phyloP scores from a whole-genome alignment of 768 basidiomycete species.

The Suillus hirtellus region DNA sequence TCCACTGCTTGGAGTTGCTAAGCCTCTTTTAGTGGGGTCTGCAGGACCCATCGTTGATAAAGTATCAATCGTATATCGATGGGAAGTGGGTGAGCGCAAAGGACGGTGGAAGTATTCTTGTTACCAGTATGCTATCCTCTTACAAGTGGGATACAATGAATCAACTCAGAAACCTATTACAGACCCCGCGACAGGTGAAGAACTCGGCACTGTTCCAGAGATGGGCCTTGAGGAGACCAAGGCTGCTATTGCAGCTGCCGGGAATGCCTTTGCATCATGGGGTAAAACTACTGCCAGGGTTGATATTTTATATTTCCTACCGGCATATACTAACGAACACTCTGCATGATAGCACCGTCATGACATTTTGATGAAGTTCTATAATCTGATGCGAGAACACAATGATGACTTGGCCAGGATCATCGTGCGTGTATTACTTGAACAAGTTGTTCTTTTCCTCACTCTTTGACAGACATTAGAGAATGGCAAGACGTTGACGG shows the following conservation, averaged over 20 bases:
- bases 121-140: constrained; percentile 61
- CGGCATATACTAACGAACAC: neutral
- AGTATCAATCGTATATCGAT: constrained; percentile 74
- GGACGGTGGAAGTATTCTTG: constrained; percentile 67
- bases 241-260: constrained; percentile 81
- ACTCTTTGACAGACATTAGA: constrained; percentile 65
- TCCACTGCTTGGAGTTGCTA: constrained; percentile 1
- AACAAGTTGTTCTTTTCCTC: constrained; percentile 11
- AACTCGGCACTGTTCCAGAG: constrained; percentile 85
- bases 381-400: constrained; percentile 76
- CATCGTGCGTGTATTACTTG: constrained; percentile 54
- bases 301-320: constrained; percentile 11
- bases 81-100: constrained; percentile 88
- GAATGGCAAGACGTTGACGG: constrained; percentile 89
- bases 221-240: constrained; percentile 85
- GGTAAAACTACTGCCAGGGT: constrained; percentile 87
- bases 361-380: constrained; percentile 80
- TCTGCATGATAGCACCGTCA: constrained; percentile 61
- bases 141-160: neutral
- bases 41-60: constrained; percentile 75
- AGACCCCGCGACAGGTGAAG: constrained; percentile 90
- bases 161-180: constrained; percentile 5
- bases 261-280: constrained; percentile 81
- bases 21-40: constrained; percentile 59
- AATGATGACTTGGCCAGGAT: constrained; percentile 85